Evolutionary conservation across 169 alveolate genomes (phyloP), one percentile per base, ranked within the genome.

Genomic region (Plasmodium fragile): DNA sequence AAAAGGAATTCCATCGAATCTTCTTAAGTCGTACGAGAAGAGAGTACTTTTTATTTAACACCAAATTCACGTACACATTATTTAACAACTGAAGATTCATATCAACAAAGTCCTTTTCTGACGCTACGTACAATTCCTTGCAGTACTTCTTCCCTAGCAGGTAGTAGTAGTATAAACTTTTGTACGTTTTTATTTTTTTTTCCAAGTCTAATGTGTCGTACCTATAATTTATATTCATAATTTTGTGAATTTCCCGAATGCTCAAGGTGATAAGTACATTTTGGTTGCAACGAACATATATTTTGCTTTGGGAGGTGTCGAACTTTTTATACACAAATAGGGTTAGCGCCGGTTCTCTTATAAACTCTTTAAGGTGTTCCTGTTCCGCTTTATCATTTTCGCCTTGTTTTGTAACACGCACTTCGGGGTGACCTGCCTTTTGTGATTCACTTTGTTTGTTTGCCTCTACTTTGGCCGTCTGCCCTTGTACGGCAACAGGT

Each of bases 111-210:
- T 73, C 45, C 53, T 85, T 85, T 32, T 85, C 93, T 5, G 93
- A 85, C 41, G 93, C 78, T 28, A 85, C 80, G 30, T 85, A 85
- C 65, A 85, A 8, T 25, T 85, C 93, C 79, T 77, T 85, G 69
- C 93, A 85, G 65, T 85, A 85, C 36, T 85, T 85, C 39, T 85
- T 85, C 2, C 93, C 93, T 41, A 85, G 39, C 25, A 85, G 59
- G 28, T 85, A 85, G 79, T 85, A 85, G 41, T 85, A 85, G 41
- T 73, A 85, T 7, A 85, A 1, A 75, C 79, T 73, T 75, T 85
- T 73, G 36, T 45, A 75, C 13, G 53, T 28, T 75, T 85, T 85
- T 7, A 85, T 49, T 85, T 85, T 85, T 22, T 85, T 85, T 75
- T 85, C 93, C 52, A 85, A 73, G 36, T 85, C 41, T 2, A 85